Base-by-base conservation (phyloP, 2,329 filamentous ascomycete species). In the Cladorrhinum sp. region DNA sequence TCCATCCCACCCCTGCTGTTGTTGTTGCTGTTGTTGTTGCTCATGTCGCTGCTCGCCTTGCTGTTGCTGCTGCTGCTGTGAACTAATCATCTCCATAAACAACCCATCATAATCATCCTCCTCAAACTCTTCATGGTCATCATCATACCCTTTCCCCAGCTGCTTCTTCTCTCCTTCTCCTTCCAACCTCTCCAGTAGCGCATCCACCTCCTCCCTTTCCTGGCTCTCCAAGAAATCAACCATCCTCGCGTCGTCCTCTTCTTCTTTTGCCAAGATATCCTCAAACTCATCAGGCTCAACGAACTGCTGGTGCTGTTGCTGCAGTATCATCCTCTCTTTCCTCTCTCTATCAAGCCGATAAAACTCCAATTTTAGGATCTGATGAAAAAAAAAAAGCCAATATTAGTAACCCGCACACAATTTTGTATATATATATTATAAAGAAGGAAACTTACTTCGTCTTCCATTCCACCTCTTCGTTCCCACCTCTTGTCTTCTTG, bases 51-150 rank as follows among this genome's bases (percentile, higher is more conserved):
- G n/a, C n/a, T n/a, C n/a, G n/a, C n/a, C n/a, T n/a, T n/a, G n/a
- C n/a, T n/a, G n/a, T n/a, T n/a, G n/a, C n/a, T 32, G 7, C 29
- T 32, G 29, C 18, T 45, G n/a, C n/a, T 45, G 41, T 18, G 41
- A 45, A 18, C 41, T 22, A 45, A 45, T 45, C 6, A 45, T 45
- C 41, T 45, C 41, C 41, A 45, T 45, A 45, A 45, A 45, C 41
- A 45, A 45, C 41, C 18, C 41, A 45, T 45, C 41, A 45, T 45
- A 45, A 45, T 45, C 48, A 56, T 56, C 53, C 41, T 18, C 24
- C 24, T 41, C 32, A 55, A 18, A 9, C 16, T 12, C 29, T 32
- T 48, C n/a, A 13, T 36, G n/a, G n/a, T 49, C 54, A 25, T 20
- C 25, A 18, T 48, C 38, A 56, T 20, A 5, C 13, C 8, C 32